Conservation (phyloP, 345 rosid genomes). For the Populus simonii region DNA sequence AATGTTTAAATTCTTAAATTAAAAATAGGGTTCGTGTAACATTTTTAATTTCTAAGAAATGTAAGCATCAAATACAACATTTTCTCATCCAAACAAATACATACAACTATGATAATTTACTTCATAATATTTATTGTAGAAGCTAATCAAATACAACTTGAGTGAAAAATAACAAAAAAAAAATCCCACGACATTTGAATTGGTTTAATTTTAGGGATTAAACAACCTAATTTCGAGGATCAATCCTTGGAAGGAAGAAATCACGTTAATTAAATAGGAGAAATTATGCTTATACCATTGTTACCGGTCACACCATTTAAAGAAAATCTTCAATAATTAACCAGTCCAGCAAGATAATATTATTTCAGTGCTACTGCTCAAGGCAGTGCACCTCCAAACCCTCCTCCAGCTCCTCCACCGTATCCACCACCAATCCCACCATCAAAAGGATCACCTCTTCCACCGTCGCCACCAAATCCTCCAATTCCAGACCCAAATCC, state of each 20-base stretch:
- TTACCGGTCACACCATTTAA: too few relatives aligned
- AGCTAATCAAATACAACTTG: neutral
- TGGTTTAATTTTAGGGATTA: neutral
- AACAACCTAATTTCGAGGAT: neutral
- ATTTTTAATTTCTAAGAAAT: too few relatives aligned
- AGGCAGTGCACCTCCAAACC: constrained; percentile 22
- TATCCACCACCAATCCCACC: neutral
- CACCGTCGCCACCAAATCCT: neutral
- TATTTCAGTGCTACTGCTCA: neutral
- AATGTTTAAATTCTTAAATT: too few relatives aligned
- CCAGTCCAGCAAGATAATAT: neutral
- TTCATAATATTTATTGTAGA: too few relatives aligned
- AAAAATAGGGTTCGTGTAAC: too few relatives aligned
- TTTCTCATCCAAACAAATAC: too few relatives aligned
- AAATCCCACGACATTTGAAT: neutral
- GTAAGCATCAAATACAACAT: too few relatives aligned
- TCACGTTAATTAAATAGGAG: neutral
- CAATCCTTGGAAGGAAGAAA: neutral
- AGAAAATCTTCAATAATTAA: neutral
- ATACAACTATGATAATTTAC: too few relatives aligned
- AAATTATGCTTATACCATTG: neutral
- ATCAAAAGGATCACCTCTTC: neutral
- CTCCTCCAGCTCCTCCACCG: constrained; percentile 9
- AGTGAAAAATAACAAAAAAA: neutral
- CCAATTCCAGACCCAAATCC: constrained; percentile 4